A percentile compares a stretch with the other conserved stretches of the same genome.
phyloP scores from a whole-genome alignment of 2,329 filamentous ascomycete genomes.

The Cladosporium sp. region DNA sequence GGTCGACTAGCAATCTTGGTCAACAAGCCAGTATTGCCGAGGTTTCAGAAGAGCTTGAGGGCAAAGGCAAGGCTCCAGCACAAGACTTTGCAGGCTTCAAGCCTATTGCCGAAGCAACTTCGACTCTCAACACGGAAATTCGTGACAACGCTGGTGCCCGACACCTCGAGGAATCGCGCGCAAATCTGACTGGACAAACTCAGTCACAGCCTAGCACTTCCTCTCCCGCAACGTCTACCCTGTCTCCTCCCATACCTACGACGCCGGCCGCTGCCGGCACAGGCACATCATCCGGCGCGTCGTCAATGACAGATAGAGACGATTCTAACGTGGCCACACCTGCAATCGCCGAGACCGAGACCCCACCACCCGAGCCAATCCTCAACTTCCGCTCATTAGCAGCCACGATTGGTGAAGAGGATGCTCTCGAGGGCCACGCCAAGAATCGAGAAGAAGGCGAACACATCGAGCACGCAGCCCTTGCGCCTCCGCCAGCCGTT shows the following conservation, averaged over 20 bases:
- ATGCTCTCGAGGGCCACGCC: conserved; percentile 31
- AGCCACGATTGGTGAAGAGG: conserved; percentile 45
- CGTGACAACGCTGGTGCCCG: conserved; percentile 32
- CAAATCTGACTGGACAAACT: conserved; percentile 29
- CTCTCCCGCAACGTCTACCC: conserved; percentile 20
- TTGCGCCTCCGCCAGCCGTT: conserved; percentile 10
- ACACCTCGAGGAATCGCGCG: conserved; percentile 44
- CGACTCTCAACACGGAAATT: conserved; percentile 35
- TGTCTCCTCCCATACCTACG: conserved; percentile 58
- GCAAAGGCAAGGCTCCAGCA: conserved; percentile 47
- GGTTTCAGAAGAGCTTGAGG: conserved; percentile 23
- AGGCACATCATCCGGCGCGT: conserved; percentile 78
- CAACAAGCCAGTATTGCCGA: conserved; percentile 32
- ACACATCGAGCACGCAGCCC: conserved; percentile 36
- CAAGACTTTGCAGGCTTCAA: conserved; percentile 41
- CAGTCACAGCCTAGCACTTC: conserved; percentile 25
- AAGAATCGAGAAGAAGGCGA: conserved; percentile 24
- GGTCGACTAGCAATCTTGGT: conserved; percentile 52
- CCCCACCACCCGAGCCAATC: conserved; percentile 65
- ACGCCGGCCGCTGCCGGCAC: conserved; percentile 51
- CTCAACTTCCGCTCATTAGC: conserved; percentile 75
- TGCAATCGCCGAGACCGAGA: conserved; percentile 44
- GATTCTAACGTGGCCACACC: conserved; percentile 38
- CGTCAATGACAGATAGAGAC: conserved; percentile 60
- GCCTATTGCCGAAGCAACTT: conserved; percentile 39